A percentile compares a stretch with the other conserved stretches of the same genome.
Evolutionary conservation across 495 filamentous ascomycete genomes (phyloP).

Genomic region (Letharia columbiana): DNA sequence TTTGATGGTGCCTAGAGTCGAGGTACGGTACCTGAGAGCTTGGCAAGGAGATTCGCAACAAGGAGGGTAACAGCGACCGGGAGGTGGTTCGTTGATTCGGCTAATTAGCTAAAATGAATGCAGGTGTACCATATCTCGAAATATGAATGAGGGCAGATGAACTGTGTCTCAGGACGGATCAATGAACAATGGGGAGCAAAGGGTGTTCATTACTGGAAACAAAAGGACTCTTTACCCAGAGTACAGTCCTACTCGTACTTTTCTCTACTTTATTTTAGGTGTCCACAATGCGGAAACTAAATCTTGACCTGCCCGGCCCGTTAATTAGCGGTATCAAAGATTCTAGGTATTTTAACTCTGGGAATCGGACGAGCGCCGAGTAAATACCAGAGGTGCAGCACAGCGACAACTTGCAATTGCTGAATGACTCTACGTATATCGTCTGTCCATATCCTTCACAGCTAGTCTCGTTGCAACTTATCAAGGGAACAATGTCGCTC

Average conservation of each 20-base stretch:
- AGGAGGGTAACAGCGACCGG: not conserved
- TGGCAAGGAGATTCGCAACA: not conserved
- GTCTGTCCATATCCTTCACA: not conserved
- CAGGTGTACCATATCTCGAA: not conserved
- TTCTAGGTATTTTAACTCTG: too few species aligned
- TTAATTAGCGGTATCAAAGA: not conserved
- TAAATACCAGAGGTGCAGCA: too few species aligned
- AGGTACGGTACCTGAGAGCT: not conserved
- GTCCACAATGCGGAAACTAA: not conserved
- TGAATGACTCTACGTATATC: not conserved
- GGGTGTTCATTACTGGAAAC: not conserved
- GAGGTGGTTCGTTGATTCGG: constrained; percentile 2
- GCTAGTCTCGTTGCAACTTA: not conserved
- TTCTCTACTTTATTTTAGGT: too few species aligned
- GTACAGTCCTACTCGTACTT: too few species aligned
- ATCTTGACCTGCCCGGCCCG: not conserved
- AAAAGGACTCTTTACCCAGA: too few species aligned
- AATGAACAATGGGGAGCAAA: not conserved
- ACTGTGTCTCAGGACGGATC: not conserved
- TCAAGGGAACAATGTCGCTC: not conserved
- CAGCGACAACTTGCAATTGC: not conserved
- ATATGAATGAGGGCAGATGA: not conserved
- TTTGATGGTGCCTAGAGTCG: not conserved
- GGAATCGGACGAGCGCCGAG: too few species aligned
- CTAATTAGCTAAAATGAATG: not conserved